Evolutionary conservation across 2,329 filamentous ascomycete species (phyloP).

Genomic region (Pseudogymnoascus sp.): DNA sequence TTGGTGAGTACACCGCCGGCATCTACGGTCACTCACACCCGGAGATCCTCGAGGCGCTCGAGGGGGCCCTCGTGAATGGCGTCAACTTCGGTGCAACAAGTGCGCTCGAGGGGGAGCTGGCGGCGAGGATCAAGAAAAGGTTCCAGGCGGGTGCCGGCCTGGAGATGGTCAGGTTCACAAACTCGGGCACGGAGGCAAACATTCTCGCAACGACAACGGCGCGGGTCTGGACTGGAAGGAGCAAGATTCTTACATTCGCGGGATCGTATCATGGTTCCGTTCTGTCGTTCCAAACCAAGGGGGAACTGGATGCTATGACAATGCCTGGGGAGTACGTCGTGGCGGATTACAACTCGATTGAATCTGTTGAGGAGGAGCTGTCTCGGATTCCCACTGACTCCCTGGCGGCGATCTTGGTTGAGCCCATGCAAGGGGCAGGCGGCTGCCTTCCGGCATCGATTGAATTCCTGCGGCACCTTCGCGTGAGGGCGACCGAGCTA

Average conservation of each 20-base stretch:
- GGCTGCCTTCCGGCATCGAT: constrained; percentile 43
- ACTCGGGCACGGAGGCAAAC: constrained; percentile 59
- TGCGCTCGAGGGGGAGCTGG: constrained; percentile 42
- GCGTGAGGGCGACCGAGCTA: constrained; percentile 16
- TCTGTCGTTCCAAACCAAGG: constrained; percentile 39
- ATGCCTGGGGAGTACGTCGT: constrained; percentile 33
- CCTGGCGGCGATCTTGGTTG: constrained; percentile 48
- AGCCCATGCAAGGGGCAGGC: constrained; percentile 56
- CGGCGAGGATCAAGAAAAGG: constrained; percentile 41
- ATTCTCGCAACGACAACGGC: constrained; percentile 45
- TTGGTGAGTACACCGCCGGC: constrained; percentile 56
- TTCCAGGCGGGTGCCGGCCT: constrained; percentile 36
- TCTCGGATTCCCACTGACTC: constrained; percentile 25
- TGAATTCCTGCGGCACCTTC: constrained; percentile 18
- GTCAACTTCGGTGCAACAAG: constrained; percentile 49
- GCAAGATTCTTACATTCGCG: constrained; percentile 18
- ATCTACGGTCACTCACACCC: constrained; percentile 58
- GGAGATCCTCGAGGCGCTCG: constrained; percentile 41
- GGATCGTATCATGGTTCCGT: constrained; percentile 22
- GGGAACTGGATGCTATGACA: constrained; percentile 24
- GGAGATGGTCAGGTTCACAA: constrained; percentile 51
- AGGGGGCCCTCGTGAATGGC: constrained; percentile 32
- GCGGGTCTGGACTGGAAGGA: constrained; percentile 15
- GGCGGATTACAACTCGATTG: constrained; percentile 52
- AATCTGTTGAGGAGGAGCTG: constrained; percentile 37